phyloP scores from a whole-genome alignment of 2,329 filamentous ascomycete species.

The Magnaporthales sp. region DNA sequence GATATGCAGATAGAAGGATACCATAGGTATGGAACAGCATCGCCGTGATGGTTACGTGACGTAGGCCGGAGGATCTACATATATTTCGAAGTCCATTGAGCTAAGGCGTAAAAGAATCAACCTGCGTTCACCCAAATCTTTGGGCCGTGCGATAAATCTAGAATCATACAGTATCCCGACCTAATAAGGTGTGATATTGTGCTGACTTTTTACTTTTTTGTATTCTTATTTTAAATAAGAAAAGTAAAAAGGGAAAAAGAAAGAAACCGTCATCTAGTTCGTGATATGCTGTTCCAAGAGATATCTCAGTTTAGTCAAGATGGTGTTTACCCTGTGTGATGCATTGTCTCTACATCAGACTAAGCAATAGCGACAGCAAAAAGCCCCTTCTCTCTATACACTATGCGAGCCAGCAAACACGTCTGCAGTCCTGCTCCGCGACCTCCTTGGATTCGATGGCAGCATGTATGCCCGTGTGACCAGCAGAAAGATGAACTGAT shows the following conservation, averaged over 20 bases:
- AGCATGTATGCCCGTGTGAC: too few species aligned
- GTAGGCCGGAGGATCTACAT: not conserved
- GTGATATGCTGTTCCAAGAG: not conserved
- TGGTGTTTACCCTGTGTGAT: not conserved
- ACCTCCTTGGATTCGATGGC: too few species aligned
- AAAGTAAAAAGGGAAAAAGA: not conserved
- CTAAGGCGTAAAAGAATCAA: not conserved
- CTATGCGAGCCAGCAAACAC: not conserved
- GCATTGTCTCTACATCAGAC: not conserved
- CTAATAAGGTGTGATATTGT: not conserved
- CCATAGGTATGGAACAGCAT: not conserved
- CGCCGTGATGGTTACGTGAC: not conserved
- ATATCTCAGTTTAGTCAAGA: not conserved
- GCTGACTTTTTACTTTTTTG: not conserved
- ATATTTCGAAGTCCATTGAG: not conserved
- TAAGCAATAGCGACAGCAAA: not conserved
- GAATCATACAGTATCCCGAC: too few species aligned
- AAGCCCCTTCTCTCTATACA: not conserved
- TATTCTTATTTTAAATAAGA: not conserved
- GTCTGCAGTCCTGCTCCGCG: not conserved
- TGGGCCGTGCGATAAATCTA: too few species aligned
- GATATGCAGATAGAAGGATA: not conserved
- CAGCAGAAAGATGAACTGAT: too few species aligned
- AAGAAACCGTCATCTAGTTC: not conserved
- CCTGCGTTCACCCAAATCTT: too few species aligned